These are phyloP conservation scores for Sparassis latifolia DNA, from an alignment of 1,284 basidiomycete species.

Conservation along the genomic window DNA sequence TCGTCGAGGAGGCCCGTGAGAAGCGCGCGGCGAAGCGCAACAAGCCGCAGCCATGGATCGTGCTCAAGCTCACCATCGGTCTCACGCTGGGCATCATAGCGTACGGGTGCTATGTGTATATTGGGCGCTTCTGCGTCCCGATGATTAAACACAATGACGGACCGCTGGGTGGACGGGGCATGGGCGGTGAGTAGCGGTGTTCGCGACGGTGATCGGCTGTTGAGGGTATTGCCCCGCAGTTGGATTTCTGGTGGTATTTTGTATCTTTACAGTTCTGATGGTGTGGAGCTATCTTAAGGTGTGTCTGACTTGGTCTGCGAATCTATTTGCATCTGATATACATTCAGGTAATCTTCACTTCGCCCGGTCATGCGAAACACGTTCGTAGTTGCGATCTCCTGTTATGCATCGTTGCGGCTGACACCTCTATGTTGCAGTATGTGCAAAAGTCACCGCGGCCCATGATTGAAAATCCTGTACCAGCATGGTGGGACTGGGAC, in stretches of 20 bases:
- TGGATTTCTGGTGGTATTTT: conserved; percentile 51
- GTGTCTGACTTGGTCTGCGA: conserved; percentile 8
- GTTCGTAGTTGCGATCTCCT: conserved; percentile 30
- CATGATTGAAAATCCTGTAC: conserved; percentile 11
- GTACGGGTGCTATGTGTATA: conserved; percentile 66
- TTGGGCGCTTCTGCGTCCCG: conserved; percentile 57
- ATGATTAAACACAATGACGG: conserved; percentile 42
- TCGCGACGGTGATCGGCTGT: neutral
- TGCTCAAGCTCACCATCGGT: conserved; percentile 50
- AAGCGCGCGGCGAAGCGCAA: conserved; percentile 29
- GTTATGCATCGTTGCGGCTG: neutral
- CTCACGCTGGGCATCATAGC: conserved; percentile 48
- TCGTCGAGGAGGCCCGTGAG: conserved; percentile 37
- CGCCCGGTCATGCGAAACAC: conserved; percentile 65
- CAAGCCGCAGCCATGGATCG: conserved; percentile 56
- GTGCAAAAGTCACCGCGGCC: conserved; percentile 25
- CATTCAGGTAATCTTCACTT: conserved; percentile 48
- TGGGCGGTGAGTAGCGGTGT: conserved; percentile 50
- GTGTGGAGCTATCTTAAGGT: conserved; percentile 70
- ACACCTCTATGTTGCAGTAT: conserved; percentile 16
- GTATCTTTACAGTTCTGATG: conserved; percentile 60
- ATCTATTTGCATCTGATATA: neutral
- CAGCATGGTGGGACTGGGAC: conserved; percentile 21
- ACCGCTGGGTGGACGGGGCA: conserved; percentile 37
- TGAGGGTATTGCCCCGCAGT: conserved; percentile 31